These are phyloP conservation scores for Candida sp. DNA, from an alignment of 1,139 yeast genomes.

Conservation along the genomic window DNA sequence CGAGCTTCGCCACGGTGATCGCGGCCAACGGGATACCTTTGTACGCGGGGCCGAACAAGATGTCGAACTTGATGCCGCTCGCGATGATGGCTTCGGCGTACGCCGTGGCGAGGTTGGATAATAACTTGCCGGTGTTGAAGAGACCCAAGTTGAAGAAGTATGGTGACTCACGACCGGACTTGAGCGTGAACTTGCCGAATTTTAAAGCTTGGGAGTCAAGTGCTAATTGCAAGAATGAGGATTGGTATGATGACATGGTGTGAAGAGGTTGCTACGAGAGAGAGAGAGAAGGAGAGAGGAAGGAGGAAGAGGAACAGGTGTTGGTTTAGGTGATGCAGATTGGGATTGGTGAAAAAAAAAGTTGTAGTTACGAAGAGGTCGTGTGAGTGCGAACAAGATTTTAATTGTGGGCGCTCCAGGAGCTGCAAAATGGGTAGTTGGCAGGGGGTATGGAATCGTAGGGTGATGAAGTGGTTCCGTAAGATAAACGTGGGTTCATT, in stretches of 20 bases:
- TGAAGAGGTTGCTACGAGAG: constrained; percentile 5
- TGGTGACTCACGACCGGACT: constrained; percentile 94
- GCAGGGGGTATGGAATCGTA: no score
- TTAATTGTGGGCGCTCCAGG: background rate
- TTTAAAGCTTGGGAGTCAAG: constrained; percentile 79
- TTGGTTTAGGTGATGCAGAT: background rate
- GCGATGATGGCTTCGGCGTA: constrained; percentile 89
- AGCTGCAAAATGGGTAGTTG: background rate
- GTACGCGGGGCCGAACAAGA: constrained; percentile 96
- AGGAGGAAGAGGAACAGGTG: background rate
- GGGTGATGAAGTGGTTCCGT: no score
- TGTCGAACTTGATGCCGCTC: constrained; percentile 83
- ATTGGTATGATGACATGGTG: constrained; percentile 49
- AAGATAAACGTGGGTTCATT: background rate
- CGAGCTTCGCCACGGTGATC: constrained; percentile 87
- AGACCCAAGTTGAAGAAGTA: constrained; percentile 95
- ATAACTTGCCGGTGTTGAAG: constrained; percentile 79
- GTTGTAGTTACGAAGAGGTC: background rate
- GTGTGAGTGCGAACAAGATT: background rate
- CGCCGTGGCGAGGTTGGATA: constrained; percentile 81
- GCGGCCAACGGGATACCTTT: constrained; percentile 98
- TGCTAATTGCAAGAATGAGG: constrained; percentile 79
- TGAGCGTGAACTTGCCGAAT: constrained; percentile 88
- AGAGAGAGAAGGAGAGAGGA: constrained; percentile 7
- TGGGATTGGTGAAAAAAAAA: background rate